Conservation (phyloP, 148 eudicot species). For the Fallopia convolvulus region DNA sequence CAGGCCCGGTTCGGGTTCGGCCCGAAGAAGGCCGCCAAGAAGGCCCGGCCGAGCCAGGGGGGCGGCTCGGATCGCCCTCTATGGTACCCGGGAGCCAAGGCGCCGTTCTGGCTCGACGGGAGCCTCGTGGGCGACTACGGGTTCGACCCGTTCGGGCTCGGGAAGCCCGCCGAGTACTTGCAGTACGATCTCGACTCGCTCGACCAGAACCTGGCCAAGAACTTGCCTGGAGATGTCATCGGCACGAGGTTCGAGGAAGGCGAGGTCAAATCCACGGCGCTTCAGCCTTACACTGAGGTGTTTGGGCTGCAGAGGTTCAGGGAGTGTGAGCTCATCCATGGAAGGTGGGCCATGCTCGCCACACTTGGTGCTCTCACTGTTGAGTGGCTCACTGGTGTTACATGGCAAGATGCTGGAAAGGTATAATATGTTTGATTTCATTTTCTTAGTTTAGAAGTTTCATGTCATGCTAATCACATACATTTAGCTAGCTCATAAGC, state of each 20-base stretch:
- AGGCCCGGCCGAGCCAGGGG: conserved; percentile 15
- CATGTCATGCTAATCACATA: no score
- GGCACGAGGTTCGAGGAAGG: conserved; percentile 66
- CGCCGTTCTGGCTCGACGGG: conserved; percentile 78
- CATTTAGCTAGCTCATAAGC: no score
- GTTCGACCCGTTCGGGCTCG: conserved; percentile 90
- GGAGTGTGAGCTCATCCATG: conserved; percentile 93
- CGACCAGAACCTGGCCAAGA: conserved; percentile 94
- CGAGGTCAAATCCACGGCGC: conserved; percentile 60
- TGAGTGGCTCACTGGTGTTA: conserved; percentile 92
- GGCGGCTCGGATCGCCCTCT: conserved; percentile 49
- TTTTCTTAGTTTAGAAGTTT: no score
- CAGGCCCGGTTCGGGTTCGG: conserved; percentile 83
- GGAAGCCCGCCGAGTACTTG: conserved; percentile 88
- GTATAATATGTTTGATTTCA: conserved; percentile 23
- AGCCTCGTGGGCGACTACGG: conserved; percentile 75
- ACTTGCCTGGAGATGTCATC: conserved; percentile 58
- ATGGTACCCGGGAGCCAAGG: conserved; percentile 89
- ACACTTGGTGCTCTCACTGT: conserved; percentile 88
- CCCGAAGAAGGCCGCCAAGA: conserved; percentile 43
- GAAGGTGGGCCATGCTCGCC: conserved; percentile 98
- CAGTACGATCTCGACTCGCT: conserved; percentile 73
- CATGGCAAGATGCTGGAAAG: conserved; percentile 99
- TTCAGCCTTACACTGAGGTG: conserved; percentile 88
- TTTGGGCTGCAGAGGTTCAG: conserved; percentile 94